These are phyloP conservation scores for Boletellus emodensis DNA, from an alignment of 768 basidiomycete genomes.

Conservation along the genomic window DNA sequence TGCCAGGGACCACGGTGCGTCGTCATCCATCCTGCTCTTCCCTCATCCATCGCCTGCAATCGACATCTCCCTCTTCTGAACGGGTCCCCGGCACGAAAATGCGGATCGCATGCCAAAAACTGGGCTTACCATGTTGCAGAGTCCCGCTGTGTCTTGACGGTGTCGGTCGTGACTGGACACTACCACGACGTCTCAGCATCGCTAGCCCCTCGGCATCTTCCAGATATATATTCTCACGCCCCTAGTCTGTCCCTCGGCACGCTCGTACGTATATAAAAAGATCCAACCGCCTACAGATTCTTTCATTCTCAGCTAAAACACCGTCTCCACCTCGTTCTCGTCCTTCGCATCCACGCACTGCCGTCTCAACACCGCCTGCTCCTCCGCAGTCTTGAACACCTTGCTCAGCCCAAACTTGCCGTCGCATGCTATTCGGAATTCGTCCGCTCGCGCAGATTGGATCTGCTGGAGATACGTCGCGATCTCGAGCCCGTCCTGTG, in stretches of 20 bases:
- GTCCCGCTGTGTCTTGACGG: constrained; percentile 20
- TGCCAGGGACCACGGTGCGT: not conserved
- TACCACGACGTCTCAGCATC: not conserved
- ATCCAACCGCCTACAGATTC: not conserved
- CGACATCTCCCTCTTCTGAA: not conserved
- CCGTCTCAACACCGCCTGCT: constrained; percentile 42
- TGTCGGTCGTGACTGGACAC: constrained; percentile 1
- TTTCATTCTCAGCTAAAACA: constrained; percentile 15
- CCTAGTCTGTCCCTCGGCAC: too few species aligned
- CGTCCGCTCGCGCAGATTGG: constrained; percentile 51
- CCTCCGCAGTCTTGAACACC: constrained; percentile 55
- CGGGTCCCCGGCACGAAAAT: constrained; percentile 1
- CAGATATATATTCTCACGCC: constrained; percentile 19
- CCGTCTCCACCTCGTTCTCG: constrained; percentile 18
- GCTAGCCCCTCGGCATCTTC: constrained; percentile 17
- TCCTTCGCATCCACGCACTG: constrained; percentile 20
- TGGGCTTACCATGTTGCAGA: constrained; percentile 30
- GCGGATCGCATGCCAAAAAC: not conserved
- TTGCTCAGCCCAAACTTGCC: constrained; percentile 58
- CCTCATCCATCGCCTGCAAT: constrained; percentile 6
- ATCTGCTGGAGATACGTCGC: constrained; percentile 47
- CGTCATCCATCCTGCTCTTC: constrained; percentile 8
- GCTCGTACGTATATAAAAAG: too few species aligned
- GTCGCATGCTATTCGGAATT: constrained; percentile 56
- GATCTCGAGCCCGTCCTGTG: constrained; percentile 50